phyloP scores from a whole-genome alignment of 257 asterid genomes.

The Anisodus tanguticus region DNA sequence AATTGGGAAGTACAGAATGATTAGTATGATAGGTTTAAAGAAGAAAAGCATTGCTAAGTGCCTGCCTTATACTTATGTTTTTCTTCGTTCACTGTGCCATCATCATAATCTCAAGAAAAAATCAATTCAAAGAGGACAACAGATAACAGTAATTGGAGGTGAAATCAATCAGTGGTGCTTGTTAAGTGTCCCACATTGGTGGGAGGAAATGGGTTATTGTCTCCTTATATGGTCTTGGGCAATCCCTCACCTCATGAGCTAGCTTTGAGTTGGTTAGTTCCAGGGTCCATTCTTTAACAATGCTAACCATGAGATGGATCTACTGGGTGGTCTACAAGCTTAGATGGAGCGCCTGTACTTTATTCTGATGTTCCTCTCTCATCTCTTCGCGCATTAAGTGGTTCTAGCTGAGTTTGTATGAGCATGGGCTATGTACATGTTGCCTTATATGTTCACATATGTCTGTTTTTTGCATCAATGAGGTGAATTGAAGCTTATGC shows the following conservation, averaged over 20 bases:
- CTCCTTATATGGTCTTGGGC: neutral
- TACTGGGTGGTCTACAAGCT: neutral
- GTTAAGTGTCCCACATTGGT: neutral
- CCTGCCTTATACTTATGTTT: neutral
- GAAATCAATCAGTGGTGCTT: conserved; percentile 7
- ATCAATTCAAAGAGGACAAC: neutral
- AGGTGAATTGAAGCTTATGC: conserved; percentile 14
- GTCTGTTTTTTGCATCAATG: neutral
- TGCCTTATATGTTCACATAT: neutral
- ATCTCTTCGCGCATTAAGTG: neutral
- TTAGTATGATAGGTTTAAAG: neutral
- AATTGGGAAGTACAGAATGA: conserved; percentile 4
- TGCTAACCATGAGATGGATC: conserved; percentile 17
- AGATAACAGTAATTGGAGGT: conserved; percentile 4
- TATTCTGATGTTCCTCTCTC: conserved; percentile 12
- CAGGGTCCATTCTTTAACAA: neutral
- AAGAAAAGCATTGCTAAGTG: neutral
- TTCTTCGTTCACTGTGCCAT: neutral
- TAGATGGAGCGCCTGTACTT: neutral
- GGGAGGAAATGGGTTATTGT: neutral
- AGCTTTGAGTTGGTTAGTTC: neutral
- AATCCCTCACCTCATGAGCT: neutral
- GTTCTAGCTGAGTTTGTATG: neutral
- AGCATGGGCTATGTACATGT: conserved; percentile 6
- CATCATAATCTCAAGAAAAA: neutral